phyloP scores from a whole-genome alignment of 1,284 basidiomycete species.

The Cryptococcus sp. region DNA sequence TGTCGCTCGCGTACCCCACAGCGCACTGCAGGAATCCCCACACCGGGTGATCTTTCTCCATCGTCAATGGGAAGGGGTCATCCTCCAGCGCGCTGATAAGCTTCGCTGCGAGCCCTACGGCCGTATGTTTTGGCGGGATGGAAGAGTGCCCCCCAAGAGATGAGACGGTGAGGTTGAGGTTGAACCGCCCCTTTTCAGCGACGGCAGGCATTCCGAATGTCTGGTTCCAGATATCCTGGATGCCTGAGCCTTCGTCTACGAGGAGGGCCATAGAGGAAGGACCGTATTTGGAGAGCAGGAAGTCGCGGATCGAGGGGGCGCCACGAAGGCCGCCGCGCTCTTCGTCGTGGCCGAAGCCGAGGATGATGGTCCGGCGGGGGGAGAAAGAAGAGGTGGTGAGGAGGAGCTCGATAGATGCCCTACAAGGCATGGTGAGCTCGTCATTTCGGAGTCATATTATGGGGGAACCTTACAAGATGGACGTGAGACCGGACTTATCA shows the following conservation, averaged over 20 bases:
- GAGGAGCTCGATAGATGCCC: slow-evolving; percentile 57
- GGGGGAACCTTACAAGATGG: slow-evolving; percentile 51
- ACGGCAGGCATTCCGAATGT: slow-evolving; percentile 52
- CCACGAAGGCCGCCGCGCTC: slow-evolving; percentile 49
- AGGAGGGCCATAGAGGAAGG: slow-evolving; percentile 16
- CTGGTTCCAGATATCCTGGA: slow-evolving; percentile 11
- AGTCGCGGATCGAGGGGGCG: slow-evolving; percentile 15
- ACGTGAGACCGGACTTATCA: slow-evolving; percentile 62
- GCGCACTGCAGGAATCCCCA: slow-evolving; percentile 29
- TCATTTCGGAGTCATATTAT: background rate
- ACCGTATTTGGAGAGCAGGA: slow-evolving; percentile 18
- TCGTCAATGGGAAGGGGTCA: slow-evolving; percentile 31
- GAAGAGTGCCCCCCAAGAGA: slow-evolving; percentile 29
- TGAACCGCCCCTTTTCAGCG: slow-evolving; percentile 23
- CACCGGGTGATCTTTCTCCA: slow-evolving; percentile 29
- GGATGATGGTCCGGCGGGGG: slow-evolving; percentile 3
- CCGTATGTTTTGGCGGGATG: slow-evolving; percentile 35
- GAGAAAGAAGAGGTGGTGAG: slow-evolving; percentile 46
- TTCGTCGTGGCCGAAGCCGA: slow-evolving; percentile 23
- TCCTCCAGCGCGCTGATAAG: slow-evolving; percentile 36
- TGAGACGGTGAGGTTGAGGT: slow-evolving; percentile 20
- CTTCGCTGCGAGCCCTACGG: slow-evolving; percentile 27
- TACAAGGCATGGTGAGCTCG: slow-evolving; percentile 22
- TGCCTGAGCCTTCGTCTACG: slow-evolving; percentile 27
- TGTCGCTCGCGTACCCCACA: slow-evolving; percentile 25